phyloP scores from a whole-genome alignment of 495 filamentous ascomycete genomes.

The Daldinia loculata region DNA sequence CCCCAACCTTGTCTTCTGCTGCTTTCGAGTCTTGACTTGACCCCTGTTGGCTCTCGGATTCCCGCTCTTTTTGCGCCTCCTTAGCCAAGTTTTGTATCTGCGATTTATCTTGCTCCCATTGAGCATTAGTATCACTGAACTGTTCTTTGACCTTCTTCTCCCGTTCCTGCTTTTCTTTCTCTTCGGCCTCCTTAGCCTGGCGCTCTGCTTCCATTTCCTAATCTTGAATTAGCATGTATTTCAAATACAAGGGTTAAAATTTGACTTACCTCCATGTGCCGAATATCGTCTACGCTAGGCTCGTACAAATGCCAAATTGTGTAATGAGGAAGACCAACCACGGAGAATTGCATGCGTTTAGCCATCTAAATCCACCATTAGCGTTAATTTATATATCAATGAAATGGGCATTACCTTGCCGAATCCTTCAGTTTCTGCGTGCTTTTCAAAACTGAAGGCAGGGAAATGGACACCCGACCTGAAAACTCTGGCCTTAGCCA shows the following conservation, averaged over 20 bases:
- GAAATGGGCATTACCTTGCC: slow-evolving; percentile 77
- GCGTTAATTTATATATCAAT: slow-evolving; percentile 18
- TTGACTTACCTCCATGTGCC: slow-evolving; percentile 83
- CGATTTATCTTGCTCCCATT: slow-evolving; percentile 87
- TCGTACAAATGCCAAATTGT: slow-evolving; percentile 99
- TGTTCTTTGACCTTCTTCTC: slow-evolving; percentile 73
- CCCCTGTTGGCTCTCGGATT: slow-evolving; percentile 33
- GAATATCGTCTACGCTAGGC: slow-evolving; percentile 94
- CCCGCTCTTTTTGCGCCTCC: slow-evolving; percentile 48
- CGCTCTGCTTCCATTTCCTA: slow-evolving; percentile 89
- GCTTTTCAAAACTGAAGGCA: slow-evolving; percentile 98
- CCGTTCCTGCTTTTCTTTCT: slow-evolving; percentile 71
- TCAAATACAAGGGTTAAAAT: neutral
- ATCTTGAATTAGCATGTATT: slow-evolving; percentile 27
- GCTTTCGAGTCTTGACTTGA: slow-evolving; percentile 41
- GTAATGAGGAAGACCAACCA: slow-evolving; percentile 97
- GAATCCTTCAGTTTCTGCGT: slow-evolving; percentile 98
- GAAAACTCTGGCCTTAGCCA: slow-evolving; percentile 96
- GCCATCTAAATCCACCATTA: slow-evolving; percentile 79
- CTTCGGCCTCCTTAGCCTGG: slow-evolving; percentile 74
- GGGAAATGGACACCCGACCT: slow-evolving; percentile 96
- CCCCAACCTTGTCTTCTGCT: slow-evolving; percentile 38
- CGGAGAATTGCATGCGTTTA: slow-evolving; percentile 91
- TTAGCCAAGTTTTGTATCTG: slow-evolving; percentile 74
- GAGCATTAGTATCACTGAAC: slow-evolving; percentile 71